Evolutionary conservation across 1,139 yeast species (phyloP), one percentile per base, ranked within the genome.

Genomic region (Yamadazyma atlantica): DNA sequence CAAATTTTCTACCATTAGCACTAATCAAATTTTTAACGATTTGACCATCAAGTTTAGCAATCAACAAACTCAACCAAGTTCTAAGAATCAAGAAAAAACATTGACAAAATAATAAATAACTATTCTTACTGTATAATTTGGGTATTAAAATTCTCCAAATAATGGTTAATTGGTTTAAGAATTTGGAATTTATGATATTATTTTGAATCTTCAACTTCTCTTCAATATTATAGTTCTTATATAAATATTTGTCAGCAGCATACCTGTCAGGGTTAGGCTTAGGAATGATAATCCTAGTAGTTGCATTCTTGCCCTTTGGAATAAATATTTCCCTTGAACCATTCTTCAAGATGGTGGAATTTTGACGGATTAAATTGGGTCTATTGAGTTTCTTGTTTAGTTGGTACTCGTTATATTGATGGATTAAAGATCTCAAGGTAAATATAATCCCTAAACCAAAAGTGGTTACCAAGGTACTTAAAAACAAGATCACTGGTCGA

Each of bases 41-140:
- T 56, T 86, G 92, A 54, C 97, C 97, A 61, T 90, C 97, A 36
- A 90, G 69, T 55, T 85, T 84, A 4, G 97, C 95, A 32, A 90
- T 89, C 42, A 89, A 66, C 41, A 90, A 69, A 22, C 95, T 85
- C 42, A 90, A 70, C 85, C 92, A 90, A 0, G 97, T 90, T 61
- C 97, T 73, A 46, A 88, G 69, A 22, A 87, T 70, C 39, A 90
- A 70, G 53, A 88, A 86, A 45, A 80, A 70, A 39, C 94, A 80
- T 54, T 90, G 96, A 6, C 88, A 69, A 2, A 78, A 57, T 34
- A 90, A 65, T 35, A 87, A 62, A 15, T 80, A 73, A 0, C 90
- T 71, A 52, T 87, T 87, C 54, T 80, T 82, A 47, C 85, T 79
- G 39, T 76, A 73, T 40, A 85, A 60, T 43, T 78, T 77, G 0